phyloP scores from a whole-genome alignment of 2,329 filamentous ascomycete species.

The Tolypocladium paradoxum region DNA sequence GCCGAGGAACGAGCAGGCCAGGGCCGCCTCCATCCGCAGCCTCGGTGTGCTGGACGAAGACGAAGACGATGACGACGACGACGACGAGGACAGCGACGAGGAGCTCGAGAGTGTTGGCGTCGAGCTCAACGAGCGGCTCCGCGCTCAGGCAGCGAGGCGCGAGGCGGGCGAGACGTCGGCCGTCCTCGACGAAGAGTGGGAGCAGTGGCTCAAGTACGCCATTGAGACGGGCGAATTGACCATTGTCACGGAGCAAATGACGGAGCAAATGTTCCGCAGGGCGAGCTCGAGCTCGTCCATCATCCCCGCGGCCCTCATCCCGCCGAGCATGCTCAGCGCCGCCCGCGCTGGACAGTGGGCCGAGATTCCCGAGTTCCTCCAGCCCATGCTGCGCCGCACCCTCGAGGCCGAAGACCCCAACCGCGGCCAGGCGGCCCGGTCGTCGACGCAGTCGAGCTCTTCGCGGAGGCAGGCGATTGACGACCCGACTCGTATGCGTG shows the following conservation, averaged over 20 bases:
- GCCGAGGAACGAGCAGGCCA: constrained; percentile 6
- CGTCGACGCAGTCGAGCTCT: not conserved
- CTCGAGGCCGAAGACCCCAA: constrained; percentile 26
- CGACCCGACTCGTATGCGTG: not conserved
- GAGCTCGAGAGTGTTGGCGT: constrained; percentile 47
- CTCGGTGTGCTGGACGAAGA: constrained; percentile 14
- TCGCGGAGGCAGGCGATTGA: not conserved
- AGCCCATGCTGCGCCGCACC: constrained; percentile 37
- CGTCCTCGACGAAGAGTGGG: constrained; percentile 60
- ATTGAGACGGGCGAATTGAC: constrained; percentile 51
- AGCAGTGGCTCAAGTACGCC: constrained; percentile 63
- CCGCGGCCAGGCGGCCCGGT: constrained; percentile 1
- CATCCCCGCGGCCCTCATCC: constrained; percentile 30
- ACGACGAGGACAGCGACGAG: constrained; percentile 41
- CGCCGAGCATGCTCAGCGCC: constrained; percentile 40
- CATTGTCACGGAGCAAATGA: constrained; percentile 33
- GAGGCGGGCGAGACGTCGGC: constrained; percentile 48
- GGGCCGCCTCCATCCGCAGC: constrained; percentile 5
- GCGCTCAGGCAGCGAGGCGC: constrained; percentile 50
- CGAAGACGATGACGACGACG: constrained; percentile 22
- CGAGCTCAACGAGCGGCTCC: constrained; percentile 52
- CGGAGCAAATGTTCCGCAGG: constrained; percentile 21
- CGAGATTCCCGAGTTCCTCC: constrained; percentile 45
- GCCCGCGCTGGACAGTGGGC: constrained; percentile 47
- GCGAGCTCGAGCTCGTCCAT: constrained; percentile 11